Percentiles rank a stretch among this genome's conserved stretches.
Evolutionary conservation across 2,329 filamentous ascomycete genomes (phyloP).

Genomic region (Raffaelea albimanens): DNA sequence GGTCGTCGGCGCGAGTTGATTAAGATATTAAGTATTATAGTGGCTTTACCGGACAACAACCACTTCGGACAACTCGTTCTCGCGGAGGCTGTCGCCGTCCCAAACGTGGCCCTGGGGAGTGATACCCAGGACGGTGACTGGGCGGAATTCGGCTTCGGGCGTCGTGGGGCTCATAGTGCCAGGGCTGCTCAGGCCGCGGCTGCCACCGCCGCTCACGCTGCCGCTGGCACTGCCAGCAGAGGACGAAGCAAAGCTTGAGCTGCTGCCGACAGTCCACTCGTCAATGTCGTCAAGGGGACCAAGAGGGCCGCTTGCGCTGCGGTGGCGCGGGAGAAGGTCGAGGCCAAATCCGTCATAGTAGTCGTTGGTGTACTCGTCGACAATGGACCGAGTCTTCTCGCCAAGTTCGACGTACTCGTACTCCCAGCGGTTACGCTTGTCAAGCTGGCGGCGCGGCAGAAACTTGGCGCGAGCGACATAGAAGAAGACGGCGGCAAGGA

Average conservation of each 20-base stretch:
- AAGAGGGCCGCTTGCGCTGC: conserved; percentile 15
- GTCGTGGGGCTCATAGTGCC: conserved; percentile 40
- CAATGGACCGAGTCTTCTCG: conserved; percentile 33
- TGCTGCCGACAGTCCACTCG: conserved; percentile 84
- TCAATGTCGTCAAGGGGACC: conserved; percentile 53
- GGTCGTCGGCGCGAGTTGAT: background rate
- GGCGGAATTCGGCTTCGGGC: conserved; percentile 30
- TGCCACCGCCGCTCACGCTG: conserved; percentile 26
- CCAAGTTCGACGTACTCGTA: conserved; percentile 90
- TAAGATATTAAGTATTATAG: background rate
- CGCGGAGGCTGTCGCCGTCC: conserved; percentile 26
- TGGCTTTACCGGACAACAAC: conserved; percentile 26
- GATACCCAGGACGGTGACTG: conserved; percentile 22
- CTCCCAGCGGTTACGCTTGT: conserved; percentile 86
- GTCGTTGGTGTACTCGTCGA: conserved; percentile 35
- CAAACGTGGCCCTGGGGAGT: conserved; percentile 27
- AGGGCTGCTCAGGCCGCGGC: conserved; percentile 38
- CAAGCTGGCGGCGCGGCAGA: conserved; percentile 70
- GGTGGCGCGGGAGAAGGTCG: conserved; percentile 29
- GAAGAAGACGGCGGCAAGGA: conserved; percentile 70
- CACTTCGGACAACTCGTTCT: conserved; percentile 35
- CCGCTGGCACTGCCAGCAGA: conserved; percentile 27
- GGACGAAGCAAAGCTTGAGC: conserved; percentile 53
- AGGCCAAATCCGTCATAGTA: conserved; percentile 36
- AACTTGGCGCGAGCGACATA: conserved; percentile 74